Evolutionary conservation across 2,329 filamentous ascomycete genomes (phyloP), one percentile per base, ranked within the genome.

Genomic region (Sporothrix brasiliensis): DNA sequence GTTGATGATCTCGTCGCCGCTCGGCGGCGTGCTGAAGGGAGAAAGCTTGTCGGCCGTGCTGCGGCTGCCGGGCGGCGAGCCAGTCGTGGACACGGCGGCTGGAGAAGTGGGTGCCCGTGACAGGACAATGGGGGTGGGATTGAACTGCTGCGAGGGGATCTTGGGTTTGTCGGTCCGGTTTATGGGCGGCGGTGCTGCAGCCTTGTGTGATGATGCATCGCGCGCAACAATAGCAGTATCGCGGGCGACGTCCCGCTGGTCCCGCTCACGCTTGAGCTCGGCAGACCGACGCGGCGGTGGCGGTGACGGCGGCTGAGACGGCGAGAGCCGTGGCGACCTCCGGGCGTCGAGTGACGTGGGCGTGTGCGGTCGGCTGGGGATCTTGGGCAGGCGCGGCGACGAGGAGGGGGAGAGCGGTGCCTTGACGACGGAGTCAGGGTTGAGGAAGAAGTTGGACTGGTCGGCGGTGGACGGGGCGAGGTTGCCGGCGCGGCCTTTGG

Each of bases 21-120:
- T 89, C 0, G 94, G 93, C 21, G 93, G 93, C 49, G 93, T 97
- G 76, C 85, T 93, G 77, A 97, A 97, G 0, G 94, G 94, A 0
- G 94, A 97, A 0, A 89, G 77, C 76, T 83, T 81, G 72, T 82
- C 78, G 76, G 80, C 24, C 2, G 39, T 24, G 13, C 6, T 73
- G 69, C 21, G 73, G 49, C 19, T 68, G 53, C 44, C 16, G 4
- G 61, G 52, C 13, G 44, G 67, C 30, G 60, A 56, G 53, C 24
- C 44, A 9, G 58, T 21, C 11, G 14, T 14, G n/a, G 69, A 60
- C n/a, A 19, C 27, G 30, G 49, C 58, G 3, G 34, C 50, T 21
- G 58, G 54, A 3, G 24, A 54, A 13, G 34, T 54, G 67, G 70
- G 16, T 3, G 44, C 30, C 19, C 30, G 44, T 21, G 61, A 53